phyloP scores from a whole-genome alignment of 1,284 basidiomycete genomes.

The Cutaneotrichosporon dermatis region DNA sequence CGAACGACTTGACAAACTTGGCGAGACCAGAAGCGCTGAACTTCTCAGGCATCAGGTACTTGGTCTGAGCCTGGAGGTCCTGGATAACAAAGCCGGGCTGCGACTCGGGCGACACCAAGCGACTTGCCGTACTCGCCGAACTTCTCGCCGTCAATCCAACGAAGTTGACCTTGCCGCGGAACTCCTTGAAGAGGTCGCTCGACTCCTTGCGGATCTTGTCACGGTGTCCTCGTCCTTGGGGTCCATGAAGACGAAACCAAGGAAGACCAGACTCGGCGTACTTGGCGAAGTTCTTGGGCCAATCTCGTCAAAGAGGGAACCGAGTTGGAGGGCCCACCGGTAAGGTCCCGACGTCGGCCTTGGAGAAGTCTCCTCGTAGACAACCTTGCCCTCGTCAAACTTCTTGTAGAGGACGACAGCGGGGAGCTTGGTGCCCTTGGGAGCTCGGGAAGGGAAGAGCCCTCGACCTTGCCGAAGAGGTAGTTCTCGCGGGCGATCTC shows the following conservation, averaged over 20 bases:
- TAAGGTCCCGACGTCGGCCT: slow-evolving; percentile 61
- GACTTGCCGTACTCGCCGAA: slow-evolving; percentile 95
- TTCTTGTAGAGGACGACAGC: slow-evolving; percentile 85
- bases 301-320: slow-evolving; percentile 91
- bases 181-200: slow-evolving; percentile 69
- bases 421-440: slow-evolving; percentile 67
- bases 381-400: slow-evolving; percentile 83
- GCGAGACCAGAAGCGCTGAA: slow-evolving; percentile 51
- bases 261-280: slow-evolving; percentile 80
- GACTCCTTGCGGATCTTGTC: slow-evolving; percentile 65
- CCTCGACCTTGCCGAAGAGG: slow-evolving; percentile 82
- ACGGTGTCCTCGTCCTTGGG: slow-evolving; percentile 59
- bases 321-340: slow-evolving; percentile 74
- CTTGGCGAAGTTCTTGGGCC: slow-evolving; percentile 82
- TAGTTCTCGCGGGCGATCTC: slow-evolving; percentile 85
- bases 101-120: slow-evolving; percentile 74
- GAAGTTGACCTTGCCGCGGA: slow-evolving; percentile 89
- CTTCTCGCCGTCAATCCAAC: slow-evolving; percentile 97
- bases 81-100: slow-evolving; percentile 96
- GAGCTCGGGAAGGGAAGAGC: slow-evolving; percentile 62
- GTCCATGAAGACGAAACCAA: slow-evolving; percentile 94
- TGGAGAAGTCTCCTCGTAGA: slow-evolving; percentile 59
- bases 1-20: slow-evolving; percentile 64
- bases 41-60: slow-evolving; percentile 74
- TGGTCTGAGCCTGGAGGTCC: slow-evolving; percentile 74